Conservation (phyloP, 1,284 basidiomycete species). For the Papiliotrema flavescens region DNA sequence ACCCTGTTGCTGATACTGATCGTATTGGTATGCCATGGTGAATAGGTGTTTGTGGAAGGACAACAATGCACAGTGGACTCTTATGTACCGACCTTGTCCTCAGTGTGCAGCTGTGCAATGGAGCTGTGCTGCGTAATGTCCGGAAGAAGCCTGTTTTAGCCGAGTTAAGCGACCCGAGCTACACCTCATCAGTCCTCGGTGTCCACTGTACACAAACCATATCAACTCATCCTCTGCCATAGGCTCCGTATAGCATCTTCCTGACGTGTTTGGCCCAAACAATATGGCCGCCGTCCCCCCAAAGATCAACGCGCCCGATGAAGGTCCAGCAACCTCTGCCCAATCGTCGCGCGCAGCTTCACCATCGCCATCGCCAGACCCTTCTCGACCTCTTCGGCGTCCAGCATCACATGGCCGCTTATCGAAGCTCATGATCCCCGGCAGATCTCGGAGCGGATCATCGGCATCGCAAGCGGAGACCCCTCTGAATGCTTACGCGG, state of each 20-base stretch:
- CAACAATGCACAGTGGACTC: too few relatives aligned
- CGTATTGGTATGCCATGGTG: too few relatives aligned
- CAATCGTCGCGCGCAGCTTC: slow-evolving; percentile 11
- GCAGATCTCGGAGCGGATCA: slow-evolving; percentile 35
- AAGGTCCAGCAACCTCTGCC: slow-evolving; percentile 10
- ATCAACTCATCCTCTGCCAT: too few relatives aligned
- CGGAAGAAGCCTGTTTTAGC: neutral
- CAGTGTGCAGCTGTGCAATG: neutral
- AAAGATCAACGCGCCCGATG: slow-evolving; percentile 1
- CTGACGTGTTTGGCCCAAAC: neutral
- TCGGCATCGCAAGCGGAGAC: slow-evolving; percentile 22
- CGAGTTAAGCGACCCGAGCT: neutral
- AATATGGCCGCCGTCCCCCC: neutral
- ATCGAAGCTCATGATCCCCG: slow-evolving; percentile 36
- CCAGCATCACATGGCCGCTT: slow-evolving; percentile 36
- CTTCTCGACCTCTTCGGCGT: slow-evolving; percentile 20
- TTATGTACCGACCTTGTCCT: too few relatives aligned
- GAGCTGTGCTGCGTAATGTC: too few relatives aligned
- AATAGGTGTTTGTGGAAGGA: too few relatives aligned
- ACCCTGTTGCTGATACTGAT: too few relatives aligned
- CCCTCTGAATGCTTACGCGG: slow-evolving; percentile 25
- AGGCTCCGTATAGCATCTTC: neutral
- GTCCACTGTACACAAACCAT: too few relatives aligned
- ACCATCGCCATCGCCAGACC: neutral
- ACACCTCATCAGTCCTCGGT: neutral